Evolutionary conservation across 83 land plant genomes (phyloP).

Genomic region (Isoetes engelmannii): DNA sequence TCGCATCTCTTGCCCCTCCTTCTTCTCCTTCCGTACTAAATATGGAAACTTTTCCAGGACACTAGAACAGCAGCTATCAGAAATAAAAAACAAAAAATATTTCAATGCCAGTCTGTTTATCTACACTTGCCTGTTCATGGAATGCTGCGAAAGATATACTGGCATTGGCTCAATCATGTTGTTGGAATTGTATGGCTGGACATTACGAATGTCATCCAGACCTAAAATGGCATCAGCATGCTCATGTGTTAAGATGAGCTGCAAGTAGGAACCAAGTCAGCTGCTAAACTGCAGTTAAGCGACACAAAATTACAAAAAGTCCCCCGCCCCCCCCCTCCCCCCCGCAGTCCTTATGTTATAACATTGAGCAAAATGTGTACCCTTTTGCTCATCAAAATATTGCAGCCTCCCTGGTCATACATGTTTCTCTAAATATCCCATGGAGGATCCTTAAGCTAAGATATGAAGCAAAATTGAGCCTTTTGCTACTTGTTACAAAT

Average conservation of each 20-base stretch:
- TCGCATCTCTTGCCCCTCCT: slow-evolving; percentile 89
- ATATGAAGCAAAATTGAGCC: no score
- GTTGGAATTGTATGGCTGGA: slow-evolving; percentile 65
- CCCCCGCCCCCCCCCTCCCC: no score
- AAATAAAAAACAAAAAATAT: no score
- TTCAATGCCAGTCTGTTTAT: no score
- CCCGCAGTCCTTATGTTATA: no score
- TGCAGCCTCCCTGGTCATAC: no score
- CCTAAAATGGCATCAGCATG: slow-evolving; percentile 99
- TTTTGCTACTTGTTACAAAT: no score
- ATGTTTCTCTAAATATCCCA: no score
- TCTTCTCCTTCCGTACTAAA: slow-evolving; percentile 53
- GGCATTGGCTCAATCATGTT: slow-evolving; percentile 62
- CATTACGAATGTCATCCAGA: slow-evolving; percentile 80
- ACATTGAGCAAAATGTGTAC: no score
- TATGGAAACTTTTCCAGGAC: slow-evolving; percentile 71
- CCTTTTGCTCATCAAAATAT: no score
- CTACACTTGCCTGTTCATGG: slow-evolving; percentile 62
- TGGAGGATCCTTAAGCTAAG: no score
- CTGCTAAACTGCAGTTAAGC: background rate
- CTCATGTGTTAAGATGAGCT: slow-evolving; percentile 96
- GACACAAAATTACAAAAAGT: slow-evolving; percentile 5
- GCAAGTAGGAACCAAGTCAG: slow-evolving; percentile 20
- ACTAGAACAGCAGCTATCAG: slow-evolving; percentile 37
- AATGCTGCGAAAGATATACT: slow-evolving; percentile 52